Evolutionary conservation across 345 rosid species (phyloP), one percentile per base, ranked within the genome.

Genomic region (Nephelium lappaceum): DNA sequence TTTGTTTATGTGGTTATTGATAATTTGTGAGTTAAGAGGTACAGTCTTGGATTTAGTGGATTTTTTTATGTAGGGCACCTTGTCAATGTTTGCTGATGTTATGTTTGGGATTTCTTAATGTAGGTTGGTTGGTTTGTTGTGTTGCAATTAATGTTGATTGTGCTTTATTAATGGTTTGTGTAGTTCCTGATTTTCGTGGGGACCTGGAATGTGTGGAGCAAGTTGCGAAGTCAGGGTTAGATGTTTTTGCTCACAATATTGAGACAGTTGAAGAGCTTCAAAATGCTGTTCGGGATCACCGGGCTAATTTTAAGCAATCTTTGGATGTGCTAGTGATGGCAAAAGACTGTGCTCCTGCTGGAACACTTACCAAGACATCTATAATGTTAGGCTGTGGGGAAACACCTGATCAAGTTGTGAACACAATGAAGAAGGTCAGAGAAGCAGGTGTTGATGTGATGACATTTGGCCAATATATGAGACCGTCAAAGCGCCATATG

Each of bases 261-360:
- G 98, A 97, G 90, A 94, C 98, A 5, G 99, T 97, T 21, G 98
- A 94, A 82, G 98, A 92, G 81, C 99, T 93, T 83, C 99, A 97
- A 82, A 83, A 91, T 51, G 88, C 45, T 66, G 98, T 97, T 23
- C 84, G 99, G 42, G 99, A 97, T 78, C 94, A 77, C 75, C 99
- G 98, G 70, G 99, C 99, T 83, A 92, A 93, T 86, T 94, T 97
- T 74, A 92, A 90, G 87, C 98, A 97, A 86, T 97, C 99, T 38
- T 80, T 97, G 45, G 92, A 93, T 76, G 98, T 97, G 85, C 91
- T 97, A 53, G 86, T 84, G 88, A 91, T 86, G 93, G 98, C 98
- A 72, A 94, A 93, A 81, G 88, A 88, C 62, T 77, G 77, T 75
- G 92, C 96, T 19, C 93, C 98, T 69, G 82, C 89, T 2, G 96